Base-by-base conservation (phyloP, 169 alveolate genomes). In the Eimeria necatrix region DNA sequence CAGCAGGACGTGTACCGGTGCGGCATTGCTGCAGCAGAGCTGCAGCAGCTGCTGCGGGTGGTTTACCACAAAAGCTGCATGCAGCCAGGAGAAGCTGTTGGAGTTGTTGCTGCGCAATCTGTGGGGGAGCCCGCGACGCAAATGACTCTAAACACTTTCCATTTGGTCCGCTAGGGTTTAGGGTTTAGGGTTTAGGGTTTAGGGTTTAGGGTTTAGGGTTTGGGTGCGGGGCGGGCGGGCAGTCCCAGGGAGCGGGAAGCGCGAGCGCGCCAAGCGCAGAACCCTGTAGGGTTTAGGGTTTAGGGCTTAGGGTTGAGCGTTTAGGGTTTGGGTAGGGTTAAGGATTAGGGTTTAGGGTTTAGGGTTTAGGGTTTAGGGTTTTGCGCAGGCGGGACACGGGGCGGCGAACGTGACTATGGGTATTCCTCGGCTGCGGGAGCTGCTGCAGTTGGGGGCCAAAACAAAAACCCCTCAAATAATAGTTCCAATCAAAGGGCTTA, bases 81-180 rank as follows among this genome's bases (percentile, higher is more conserved):
- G 87, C 89, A 61, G 60, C 96, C 96, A 6, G 99, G 99, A 8
- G 99, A 99, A 96, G 99, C 99, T 56, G 99, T 99, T 12, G 99
- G 99, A 2, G 98, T 99, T 74, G 89, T 99, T 46, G 99, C 99
- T 2, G 99, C 99, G 4, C 99, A 99, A 93, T 98, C 99, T 51
- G 98, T 99, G 60, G 99, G 99, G 48, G 99, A 99, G 93, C 99
- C 99, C 0, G 99, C 99, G 49, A 99, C 99, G 32, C 99, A 99
- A 96, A 99, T 99, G 99, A 99, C 99, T 10, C 96, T 99, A 84
- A 99, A 99, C 96, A 99, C 99, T 41, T 99, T 99, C 98, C 99
- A 99, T 98, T 98, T 99, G 96, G 99, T 99, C 4, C 99, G 99
- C 26, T n/a, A 7, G 41, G 76, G 22, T 49, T 49, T 24, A 24